These are phyloP conservation scores for Tylopilus balloui DNA, from an alignment of 768 basidiomycete species.

Conservation along the genomic window DNA sequence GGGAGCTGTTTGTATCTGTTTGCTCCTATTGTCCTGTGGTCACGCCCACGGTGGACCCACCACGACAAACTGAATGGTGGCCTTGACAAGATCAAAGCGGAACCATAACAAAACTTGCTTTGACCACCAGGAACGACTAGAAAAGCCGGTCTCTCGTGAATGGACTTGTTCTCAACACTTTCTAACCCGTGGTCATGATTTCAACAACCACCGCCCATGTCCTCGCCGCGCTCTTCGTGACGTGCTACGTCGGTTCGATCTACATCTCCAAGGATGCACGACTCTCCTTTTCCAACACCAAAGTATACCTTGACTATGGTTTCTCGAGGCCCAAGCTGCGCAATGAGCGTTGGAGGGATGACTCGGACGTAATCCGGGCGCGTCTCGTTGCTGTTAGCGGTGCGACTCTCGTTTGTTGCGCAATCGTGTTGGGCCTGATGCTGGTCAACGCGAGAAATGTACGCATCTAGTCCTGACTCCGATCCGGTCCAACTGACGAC, in stretches of 20 bases:
- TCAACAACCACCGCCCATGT: slow-evolving; percentile 43
- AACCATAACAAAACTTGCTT: slow-evolving; percentile 12
- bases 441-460: slow-evolving; percentile 21
- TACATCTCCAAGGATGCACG: slow-evolving; percentile 69
- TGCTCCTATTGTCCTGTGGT: slow-evolving; percentile 17
- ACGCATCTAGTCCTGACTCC: slow-evolving; percentile 1
- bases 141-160: slow-evolving; percentile 12
- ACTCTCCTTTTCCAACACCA: slow-evolving; percentile 43
- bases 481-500: slow-evolving; percentile 5
- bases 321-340: slow-evolving; percentile 30
- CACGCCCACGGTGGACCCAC: slow-evolving; percentile 15
- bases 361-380: slow-evolving; percentile 80
- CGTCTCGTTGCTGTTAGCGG: slow-evolving; percentile 63
- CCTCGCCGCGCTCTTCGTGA: slow-evolving; percentile 54
- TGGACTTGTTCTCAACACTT: neutral
- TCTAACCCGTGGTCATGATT: slow-evolving; percentile 17
- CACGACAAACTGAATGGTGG: neutral
- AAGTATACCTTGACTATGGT: slow-evolving; percentile 23
- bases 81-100: neutral
- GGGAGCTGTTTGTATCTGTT: slow-evolving; percentile 16
- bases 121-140: slow-evolving; percentile 8
- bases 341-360: slow-evolving; percentile 66
- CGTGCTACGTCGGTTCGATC: slow-evolving; percentile 76
- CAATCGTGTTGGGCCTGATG: slow-evolving; percentile 44
- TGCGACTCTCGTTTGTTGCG: slow-evolving; percentile 58